phyloP scores from a whole-genome alignment of 2,329 filamentous ascomycete species.

The Paraconiothyrium sp. region DNA sequence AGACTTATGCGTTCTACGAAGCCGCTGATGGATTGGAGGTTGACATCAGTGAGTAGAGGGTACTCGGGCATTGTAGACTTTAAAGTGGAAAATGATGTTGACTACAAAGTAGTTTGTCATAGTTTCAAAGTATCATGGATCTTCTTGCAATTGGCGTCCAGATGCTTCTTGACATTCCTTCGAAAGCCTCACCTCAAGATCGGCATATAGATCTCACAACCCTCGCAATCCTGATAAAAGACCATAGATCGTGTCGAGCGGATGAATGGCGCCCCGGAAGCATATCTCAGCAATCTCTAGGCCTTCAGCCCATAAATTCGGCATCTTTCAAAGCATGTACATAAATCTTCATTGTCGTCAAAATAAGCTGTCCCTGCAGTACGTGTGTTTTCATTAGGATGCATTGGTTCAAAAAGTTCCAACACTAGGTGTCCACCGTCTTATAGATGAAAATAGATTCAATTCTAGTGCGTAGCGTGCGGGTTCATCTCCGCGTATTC shows the following conservation, averaged over 20 bases:
- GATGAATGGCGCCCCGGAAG: too few species aligned
- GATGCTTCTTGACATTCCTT: too few species aligned
- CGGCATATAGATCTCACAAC: too few species aligned
- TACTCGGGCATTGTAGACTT: neutral
- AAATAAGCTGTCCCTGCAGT: too few species aligned
- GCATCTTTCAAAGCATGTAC: neutral
- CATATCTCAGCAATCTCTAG: neutral
- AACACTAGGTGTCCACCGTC: neutral
- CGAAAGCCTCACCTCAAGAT: too few species aligned
- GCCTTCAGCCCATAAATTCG: neutral
- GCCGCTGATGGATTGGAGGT: constrained; percentile 53
- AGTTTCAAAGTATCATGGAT: too few species aligned
- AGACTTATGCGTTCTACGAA: constrained; percentile 57
- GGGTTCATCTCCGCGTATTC: constrained; percentile 31
- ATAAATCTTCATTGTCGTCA: neutral
- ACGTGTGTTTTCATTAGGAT: neutral
- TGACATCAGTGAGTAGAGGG: constrained; percentile 41
- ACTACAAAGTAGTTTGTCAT: too few species aligned
- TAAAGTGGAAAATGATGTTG: too few species aligned
- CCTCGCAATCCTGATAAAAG: too few species aligned
- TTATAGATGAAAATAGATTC: neutral
- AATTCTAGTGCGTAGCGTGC: neutral
- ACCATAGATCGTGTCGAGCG: too few species aligned
- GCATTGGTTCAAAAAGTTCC: neutral
- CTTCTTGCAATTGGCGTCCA: too few species aligned